phyloP scores from a whole-genome alignment of 306 rosid species.

The Castanopsis chinensis region DNA sequence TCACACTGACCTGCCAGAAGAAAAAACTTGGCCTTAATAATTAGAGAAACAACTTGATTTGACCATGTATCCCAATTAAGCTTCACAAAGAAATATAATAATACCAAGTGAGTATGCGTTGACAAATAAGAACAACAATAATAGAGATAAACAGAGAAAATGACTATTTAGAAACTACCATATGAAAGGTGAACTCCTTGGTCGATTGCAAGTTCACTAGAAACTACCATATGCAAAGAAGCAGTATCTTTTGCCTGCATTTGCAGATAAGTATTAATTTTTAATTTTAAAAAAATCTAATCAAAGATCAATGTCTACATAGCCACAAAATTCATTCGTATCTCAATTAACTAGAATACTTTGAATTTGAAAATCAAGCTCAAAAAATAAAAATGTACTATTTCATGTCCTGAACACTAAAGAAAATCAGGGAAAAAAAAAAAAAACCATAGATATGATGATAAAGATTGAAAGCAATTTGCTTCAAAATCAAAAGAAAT shows the following conservation, averaged over 20 bases:
- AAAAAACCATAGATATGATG: background rate
- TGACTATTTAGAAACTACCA: conserved; percentile 48
- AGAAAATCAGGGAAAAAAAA: background rate
- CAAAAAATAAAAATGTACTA: background rate
- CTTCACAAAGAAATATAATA: conserved; percentile 47
- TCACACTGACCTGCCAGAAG: conserved; percentile 92
- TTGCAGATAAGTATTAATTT: background rate
- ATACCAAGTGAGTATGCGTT: conserved; percentile 13
- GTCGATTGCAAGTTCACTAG: conserved; percentile 93
- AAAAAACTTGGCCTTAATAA: conserved; percentile 77
- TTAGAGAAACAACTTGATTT: conserved; percentile 95
- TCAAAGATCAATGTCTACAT: background rate
- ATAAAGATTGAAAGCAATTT: background rate
- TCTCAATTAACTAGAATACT: background rate
- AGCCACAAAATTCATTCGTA: background rate
- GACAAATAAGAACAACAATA: background rate
- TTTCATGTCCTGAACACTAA: background rate
- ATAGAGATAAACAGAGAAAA: background rate
- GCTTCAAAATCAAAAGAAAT: background rate
- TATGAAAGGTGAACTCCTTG: conserved; percentile 93
- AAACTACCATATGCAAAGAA: conserved; percentile 75
- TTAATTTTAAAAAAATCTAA: too few species aligned
- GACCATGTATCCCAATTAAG: conserved; percentile 99
- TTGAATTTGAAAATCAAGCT: background rate
- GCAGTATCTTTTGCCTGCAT: conserved; percentile 89